A percentile compares a stretch with the other conserved stretches of the same genome.
Evolutionary conservation across 2,329 filamentous ascomycete genomes (phyloP).

Genomic region (Gremmenia infestans): DNA sequence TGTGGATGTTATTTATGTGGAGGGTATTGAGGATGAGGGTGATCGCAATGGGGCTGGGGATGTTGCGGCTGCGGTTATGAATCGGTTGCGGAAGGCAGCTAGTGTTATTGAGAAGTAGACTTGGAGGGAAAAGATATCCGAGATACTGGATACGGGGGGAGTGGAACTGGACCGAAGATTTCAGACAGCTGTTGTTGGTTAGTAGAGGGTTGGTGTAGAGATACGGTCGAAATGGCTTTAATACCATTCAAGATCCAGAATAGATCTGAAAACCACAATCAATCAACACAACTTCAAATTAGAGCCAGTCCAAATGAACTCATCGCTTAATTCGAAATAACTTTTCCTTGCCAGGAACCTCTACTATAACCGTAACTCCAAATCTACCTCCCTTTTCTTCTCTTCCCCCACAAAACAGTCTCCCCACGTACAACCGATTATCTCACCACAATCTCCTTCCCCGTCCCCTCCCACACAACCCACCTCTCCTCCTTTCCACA

Average conservation of each 20-base stretch:
- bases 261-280: no score
- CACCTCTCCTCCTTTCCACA: neutral
- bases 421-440: neutral
- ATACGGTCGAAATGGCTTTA: no score
- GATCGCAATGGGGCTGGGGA: slow-evolving; percentile 37
- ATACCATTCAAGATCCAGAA: no score
- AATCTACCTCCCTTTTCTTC: slow-evolving; percentile 3
- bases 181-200: neutral
- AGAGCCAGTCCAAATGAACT: neutral
- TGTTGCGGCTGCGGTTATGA: slow-evolving; percentile 83
- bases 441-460: neutral
- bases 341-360: slow-evolving; percentile 1
- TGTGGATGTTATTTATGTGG: slow-evolving; percentile 82
- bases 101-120: slow-evolving; percentile 35
- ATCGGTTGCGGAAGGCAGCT: slow-evolving; percentile 73
- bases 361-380: slow-evolving; percentile 9
- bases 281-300: neutral
- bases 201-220: neutral
- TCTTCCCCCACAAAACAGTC: neutral
- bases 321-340: neutral
- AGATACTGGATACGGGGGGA: no score
- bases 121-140: neutral
- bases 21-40: slow-evolving; percentile 75
- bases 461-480: neutral
- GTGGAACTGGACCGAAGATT: neutral